Percentiles rank a stretch among this genome's conserved stretches.
Evolutionary conservation across 75 land plant genomes (phyloP).

Genomic region (Pinus tabuliformis): DNA sequence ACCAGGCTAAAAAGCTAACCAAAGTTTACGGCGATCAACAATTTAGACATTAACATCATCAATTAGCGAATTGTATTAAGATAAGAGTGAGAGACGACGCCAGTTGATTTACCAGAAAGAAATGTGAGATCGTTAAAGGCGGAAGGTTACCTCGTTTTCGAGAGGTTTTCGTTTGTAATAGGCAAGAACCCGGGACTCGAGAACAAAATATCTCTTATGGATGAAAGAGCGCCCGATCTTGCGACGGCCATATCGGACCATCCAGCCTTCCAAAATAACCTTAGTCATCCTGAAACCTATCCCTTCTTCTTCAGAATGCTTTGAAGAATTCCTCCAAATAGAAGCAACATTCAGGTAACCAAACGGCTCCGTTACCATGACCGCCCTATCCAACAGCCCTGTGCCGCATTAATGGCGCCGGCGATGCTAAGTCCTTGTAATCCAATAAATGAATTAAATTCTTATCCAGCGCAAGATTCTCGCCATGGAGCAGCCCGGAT

Average conservation of each 20-base stretch:
- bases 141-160: slow-evolving; percentile 52
- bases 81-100: too few relatives aligned
- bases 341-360: slow-evolving; percentile 7
- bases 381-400: background rate
- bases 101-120: background rate
- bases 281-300: slow-evolving; percentile 36
- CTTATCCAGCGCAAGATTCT: background rate
- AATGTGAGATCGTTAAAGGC: slow-evolving; percentile 1
- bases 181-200: slow-evolving; percentile 68
- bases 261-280: slow-evolving; percentile 80
- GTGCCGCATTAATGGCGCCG: background rate
- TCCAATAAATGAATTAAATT: background rate
- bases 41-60: too few relatives aligned
- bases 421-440: background rate
- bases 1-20: too few relatives aligned
- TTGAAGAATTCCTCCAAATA: slow-evolving; percentile 5
- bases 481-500: background rate
- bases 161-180: slow-evolving; percentile 81
- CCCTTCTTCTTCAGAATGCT: background rate
- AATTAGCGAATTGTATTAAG: too few relatives aligned
- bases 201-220: slow-evolving; percentile 86
- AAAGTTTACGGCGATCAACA: too few relatives aligned
- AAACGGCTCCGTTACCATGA: slow-evolving; percentile 7
- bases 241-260: slow-evolving; percentile 83
- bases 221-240: slow-evolving; percentile 84